Evolutionary conservation across 2,329 filamentous ascomycete species (phyloP), one percentile per base, ranked within the genome.

Genomic region (Aciculosporium take): DNA sequence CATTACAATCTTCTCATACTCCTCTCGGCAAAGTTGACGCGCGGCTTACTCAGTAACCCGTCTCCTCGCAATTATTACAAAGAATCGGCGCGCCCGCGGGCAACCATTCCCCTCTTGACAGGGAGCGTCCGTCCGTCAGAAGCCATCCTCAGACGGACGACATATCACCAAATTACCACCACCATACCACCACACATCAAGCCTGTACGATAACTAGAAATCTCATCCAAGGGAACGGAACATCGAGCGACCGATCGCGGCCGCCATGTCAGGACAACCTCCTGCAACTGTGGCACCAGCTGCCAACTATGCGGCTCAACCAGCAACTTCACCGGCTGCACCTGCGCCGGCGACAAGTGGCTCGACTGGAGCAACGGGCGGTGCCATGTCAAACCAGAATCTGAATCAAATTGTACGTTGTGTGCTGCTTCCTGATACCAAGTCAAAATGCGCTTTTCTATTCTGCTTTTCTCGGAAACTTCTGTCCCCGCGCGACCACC

Each of bases 341-440:
- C 45, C 51, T 37, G 46, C 54, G 20, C 49, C 57, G 21, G 50
- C 52, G 7, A 54, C 64, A 15, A 49, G 61, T 5, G 46, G 58
- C 24, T 47, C 63, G 2, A 53, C 62, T 5, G 53, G 52, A 6
- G 28, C 49, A 9, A 42, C 45, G 27, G 47, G 47, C 7, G 49
- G 52, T 17, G 59, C 64, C 8, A 79, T 86, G 63, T 86, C 82
- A 2, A 86, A 89, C 48, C 85, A 93, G 54, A 94, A 95, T 56
- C 63, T 95, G 1, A 96, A 96, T 54, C 87, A 94, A 52, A 96
- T 96, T 62, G 89, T 95, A 72, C 74, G 88, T 40, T 35, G 7
- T 17, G 72, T 74, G 88, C 34, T 17, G 9, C 15, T 15, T 3
- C 23, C 23, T 28, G 25, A 3, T 6, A 4, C n/a, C 1, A 27